Base-by-base conservation (phyloP, 2,329 filamentous ascomycete genomes). In the Cryphonectria japonica region DNA sequence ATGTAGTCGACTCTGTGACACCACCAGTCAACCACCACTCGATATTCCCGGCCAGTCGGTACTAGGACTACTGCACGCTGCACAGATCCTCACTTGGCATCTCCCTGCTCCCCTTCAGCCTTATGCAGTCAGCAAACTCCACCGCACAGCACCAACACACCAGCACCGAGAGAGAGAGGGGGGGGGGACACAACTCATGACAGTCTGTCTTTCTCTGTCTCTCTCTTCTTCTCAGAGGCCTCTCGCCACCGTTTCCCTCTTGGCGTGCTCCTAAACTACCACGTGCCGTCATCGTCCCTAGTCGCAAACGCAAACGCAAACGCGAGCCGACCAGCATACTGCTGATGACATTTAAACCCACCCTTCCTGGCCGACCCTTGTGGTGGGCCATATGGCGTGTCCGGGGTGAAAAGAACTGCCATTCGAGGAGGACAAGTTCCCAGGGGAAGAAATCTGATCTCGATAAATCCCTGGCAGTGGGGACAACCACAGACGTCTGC, bases 11-110 rank as follows among this genome's bases (percentile, higher is more conserved):
- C 29, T 59, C 29, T 34, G 54, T 32, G 54, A 59, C 37, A 41
- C 61, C 39, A 41, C 61, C 39, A 64, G 22, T 64, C 61, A 26
- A 11, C 46, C 14, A 65, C 41, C 63, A 26, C 41, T 52, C 29
- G 43, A 52, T 34, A 29, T 14, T 65, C 63, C 63, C 63, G 43
- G 29, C 63, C 63, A 50, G 63, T 39, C 32, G 59, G 34, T 37
- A 61, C 63, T 52, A 50, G 26, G 34, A 14, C 63, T 19, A 50
- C 63, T 65, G 63, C 63, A 52, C 19, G 39, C 41, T 65, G 41
- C 63, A 46, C 26, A 52, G 41, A 65, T 65, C 63, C 29, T 65
- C 63, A 52, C 29, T 64, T 29, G 61, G 61, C 61, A 26, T 41
- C 34, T 43, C 19, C 7, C 14, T 41, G 39, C n/a, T 52, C 29